Evolutionary conservation across 257 asterid genomes (phyloP).

Genomic region (Galeopsis tetrahit): DNA sequence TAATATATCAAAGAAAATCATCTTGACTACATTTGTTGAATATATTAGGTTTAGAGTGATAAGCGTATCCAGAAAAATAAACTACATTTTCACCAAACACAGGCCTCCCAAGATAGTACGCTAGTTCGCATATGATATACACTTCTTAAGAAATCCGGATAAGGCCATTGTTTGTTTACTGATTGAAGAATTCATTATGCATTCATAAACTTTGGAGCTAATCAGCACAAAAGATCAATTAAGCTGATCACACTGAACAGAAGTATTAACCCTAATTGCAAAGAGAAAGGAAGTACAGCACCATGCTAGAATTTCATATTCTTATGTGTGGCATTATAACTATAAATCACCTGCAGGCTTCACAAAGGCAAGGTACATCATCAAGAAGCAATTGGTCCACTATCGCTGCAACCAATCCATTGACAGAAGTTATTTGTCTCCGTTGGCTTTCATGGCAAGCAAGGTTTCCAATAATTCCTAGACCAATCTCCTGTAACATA

Average conservation of each 20-base stretch:
- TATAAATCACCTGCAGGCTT: constrained; percentile 66
- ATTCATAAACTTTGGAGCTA: not conserved
- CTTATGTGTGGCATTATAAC: constrained; percentile 5
- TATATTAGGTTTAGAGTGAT: not conserved
- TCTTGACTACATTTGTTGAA: constrained; percentile 19
- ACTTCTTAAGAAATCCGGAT: not conserved
- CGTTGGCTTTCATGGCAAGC: constrained; percentile 85
- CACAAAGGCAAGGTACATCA: constrained; percentile 90
- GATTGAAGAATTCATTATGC: not conserved
- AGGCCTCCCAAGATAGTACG: constrained; percentile 7
- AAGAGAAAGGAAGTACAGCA: not conserved
- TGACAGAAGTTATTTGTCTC: constrained; percentile 55
- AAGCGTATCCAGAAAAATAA: not conserved
- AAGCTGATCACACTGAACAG: constrained; percentile 17
- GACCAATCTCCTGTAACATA: constrained; percentile 81
- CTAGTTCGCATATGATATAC: not conserved
- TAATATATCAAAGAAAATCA: not conserved
- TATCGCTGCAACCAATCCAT: constrained; percentile 64
- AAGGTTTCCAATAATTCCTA: constrained; percentile 90
- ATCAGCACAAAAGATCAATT: constrained; percentile 8
- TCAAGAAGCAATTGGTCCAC: constrained; percentile 76
- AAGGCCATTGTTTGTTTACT: constrained; percentile 1
- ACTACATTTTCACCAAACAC: constrained; percentile 1
- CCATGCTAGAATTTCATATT: constrained; percentile 20
- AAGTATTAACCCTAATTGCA: constrained; percentile 4